Base-by-base conservation (phyloP, 768 basidiomycete species). In the Boletus huronensis region DNA sequence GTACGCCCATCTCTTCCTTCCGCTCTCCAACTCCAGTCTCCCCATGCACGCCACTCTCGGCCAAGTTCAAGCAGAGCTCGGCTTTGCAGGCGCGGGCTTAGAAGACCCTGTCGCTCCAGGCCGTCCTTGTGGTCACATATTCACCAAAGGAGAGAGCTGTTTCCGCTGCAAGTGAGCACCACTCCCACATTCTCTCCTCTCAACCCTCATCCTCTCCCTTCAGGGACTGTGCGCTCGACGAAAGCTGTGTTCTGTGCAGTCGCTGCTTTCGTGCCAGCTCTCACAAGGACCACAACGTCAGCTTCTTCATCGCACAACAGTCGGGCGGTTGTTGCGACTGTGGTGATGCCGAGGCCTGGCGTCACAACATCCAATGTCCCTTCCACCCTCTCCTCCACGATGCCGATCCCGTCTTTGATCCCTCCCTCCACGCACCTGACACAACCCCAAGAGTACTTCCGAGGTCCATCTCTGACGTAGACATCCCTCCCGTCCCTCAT, bases 251-350 rank as follows among this genome's bases (percentile, higher is more conserved):
- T 11, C 76, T 98, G 26, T 98, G 96, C 68, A 79, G 90, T 1
- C 80, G 81, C 45, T 98, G 97, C 70, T 98, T 95, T 73, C 87
- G 90, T 61, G 82, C 88, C 1, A 88, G 90, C n/a, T 79, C 88
- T 53, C 96, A 98, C 67, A 73, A 75, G 21, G 85, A 84, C 42
- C 96, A 98, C 74, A 96, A 93, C 59, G 85, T 98, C 62, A 88
- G 88, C 55, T 95, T 98, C 75, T 93, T 91, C 71, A 88, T 96
- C 60, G 87, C 90, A 8, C 90, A 91, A 54, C 93, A 97, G 61
- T 87, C 90, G 0, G 90, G 93, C 7, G 90, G 93, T 5, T 94
- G 91, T 61, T 99, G 97, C 66, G 94, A 98, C 71, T 98, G 96
- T 63, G 93, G 93, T 16, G 95, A 98, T 64, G 77, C 80, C 23